Base-by-base conservation (phyloP, 2,329 filamentous ascomycete species). In the Aureobasidium uvarum region DNA sequence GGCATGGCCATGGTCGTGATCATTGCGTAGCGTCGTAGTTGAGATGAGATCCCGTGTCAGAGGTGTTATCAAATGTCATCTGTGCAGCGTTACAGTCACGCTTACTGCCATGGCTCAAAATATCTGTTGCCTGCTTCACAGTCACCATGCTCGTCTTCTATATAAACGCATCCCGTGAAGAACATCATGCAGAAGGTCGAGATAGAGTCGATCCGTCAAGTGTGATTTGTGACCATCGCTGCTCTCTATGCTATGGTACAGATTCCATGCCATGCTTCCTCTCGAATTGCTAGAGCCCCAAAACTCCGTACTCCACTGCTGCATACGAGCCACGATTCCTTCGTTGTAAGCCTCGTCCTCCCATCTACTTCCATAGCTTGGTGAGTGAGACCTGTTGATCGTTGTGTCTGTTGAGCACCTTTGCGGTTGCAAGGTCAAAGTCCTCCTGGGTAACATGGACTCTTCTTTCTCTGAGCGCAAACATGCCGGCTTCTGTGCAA, bases 321-420 rank as follows among this genome's bases (percentile, higher is more conserved):
- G 38, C 46, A 45, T 25, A 13, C 31, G 18, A 23, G 43, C 56
- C 43, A n/a, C 56, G 50, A n/a, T 60, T 60, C 28, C 56, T 25
- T 39, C 43, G n/a, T 60, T 51, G 58, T 33, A 63, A 54, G 60
- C 60, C 36, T 63, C 16, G 46, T n/a, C 1, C 6, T 4, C 3
- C 48, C 48, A 18, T 71, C 68, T 74, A 91, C 83, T 91, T 91
- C 87, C 87, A 96, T 74, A 96, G 82, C 81, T 96, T 96, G 76
- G 89, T 90, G 73, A 96, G 83, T 75, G 89, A 92, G 72, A 92
- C 90, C 77, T 96, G 93, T 85, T 98, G 98, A 79, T 99, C 95
- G 75, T 98, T 95, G 77, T 98, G 95, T 85, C 97, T 98, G 86
- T 99, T 98, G 77, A 99, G 85, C 67, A 99, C 94, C 90, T 99